A percentile compares a stretch with the other conserved stretches of the same genome.
phyloP scores from a whole-genome alignment of 495 filamentous ascomycete genomes.

The Diplogelasinospora grovesii region DNA sequence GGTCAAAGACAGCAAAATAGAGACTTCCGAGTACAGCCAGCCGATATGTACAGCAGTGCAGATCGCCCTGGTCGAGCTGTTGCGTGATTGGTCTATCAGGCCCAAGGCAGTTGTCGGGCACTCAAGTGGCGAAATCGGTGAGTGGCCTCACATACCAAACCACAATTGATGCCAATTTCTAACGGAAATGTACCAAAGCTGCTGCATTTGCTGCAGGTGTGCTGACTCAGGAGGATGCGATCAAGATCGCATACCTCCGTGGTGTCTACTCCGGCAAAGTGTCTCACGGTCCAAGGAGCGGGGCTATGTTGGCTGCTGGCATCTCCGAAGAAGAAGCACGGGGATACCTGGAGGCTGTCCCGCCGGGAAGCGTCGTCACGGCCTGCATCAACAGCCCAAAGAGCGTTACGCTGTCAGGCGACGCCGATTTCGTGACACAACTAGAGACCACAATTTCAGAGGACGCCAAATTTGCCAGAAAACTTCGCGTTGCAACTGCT shows the following conservation, averaged over 20 bases:
- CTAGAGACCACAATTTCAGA: conserved; percentile 19
- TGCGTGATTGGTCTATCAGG: conserved; percentile 41
- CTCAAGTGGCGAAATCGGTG: conserved; percentile 54
- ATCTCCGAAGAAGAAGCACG: not conserved
- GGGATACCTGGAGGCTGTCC: not conserved
- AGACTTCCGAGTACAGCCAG: conserved; percentile 17
- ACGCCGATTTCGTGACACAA: conserved; percentile 25
- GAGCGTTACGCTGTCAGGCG: conserved; percentile 41
- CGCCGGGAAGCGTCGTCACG: conserved; percentile 7
- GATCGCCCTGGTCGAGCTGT: conserved; percentile 45
- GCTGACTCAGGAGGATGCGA: conserved; percentile 37
- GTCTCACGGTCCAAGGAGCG: too few species aligned
- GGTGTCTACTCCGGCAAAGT: conserved; percentile 21
- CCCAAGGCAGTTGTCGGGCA: conserved; percentile 46
- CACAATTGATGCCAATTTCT: too few species aligned
- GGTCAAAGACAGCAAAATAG: conserved; percentile 14
- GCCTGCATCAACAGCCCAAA: conserved; percentile 44
- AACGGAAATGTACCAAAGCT: too few species aligned
- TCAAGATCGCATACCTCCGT: conserved; percentile 42
- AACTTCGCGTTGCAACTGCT: conserved; percentile 29
- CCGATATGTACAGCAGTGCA: conserved; percentile 42
- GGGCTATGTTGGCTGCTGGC: conserved; percentile 32
- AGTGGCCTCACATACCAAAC: too few species aligned
- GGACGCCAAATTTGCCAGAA: conserved; percentile 28
- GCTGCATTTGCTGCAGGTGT: conserved; percentile 40